Evolutionary conservation across 2,329 filamentous ascomycete genomes (phyloP), one percentile per base, ranked within the genome.

Genomic region (Apiospora sp.): DNA sequence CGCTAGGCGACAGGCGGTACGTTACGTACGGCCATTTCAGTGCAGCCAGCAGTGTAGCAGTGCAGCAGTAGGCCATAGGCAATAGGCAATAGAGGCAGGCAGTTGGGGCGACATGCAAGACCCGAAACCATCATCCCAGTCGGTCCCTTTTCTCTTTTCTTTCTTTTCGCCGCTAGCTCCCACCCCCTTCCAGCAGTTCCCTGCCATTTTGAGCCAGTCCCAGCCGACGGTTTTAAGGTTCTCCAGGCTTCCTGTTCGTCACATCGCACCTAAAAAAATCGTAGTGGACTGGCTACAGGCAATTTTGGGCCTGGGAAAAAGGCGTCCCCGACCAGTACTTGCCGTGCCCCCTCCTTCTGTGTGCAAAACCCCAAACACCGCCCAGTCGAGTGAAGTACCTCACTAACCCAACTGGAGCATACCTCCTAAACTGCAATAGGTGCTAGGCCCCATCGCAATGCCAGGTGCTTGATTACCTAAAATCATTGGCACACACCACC

Each of bases 191-290:
- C 58, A 64, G 58, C 58, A 41, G 34, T 41, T 41, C 58, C 58
- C 34, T 64, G 58, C 58, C 58, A 64, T 64, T 41, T 64, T 4
- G 34, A 64, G 58, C 58, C 58, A 37, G 34, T 64, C 67, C 67
- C 67, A 69, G 67, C 44, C 67, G 67, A 49, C 67, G 34, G 67
- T 22, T 69, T 69, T 69, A 69, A 69, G 67, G 67, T 69, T 69
- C 67, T 69, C 48, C 67, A 69, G 58, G 58, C 58, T 64, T 64
- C 58, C 58, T 64, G 58, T 41, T 64, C 58, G 58, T 64, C 58
- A 41, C 58, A 64, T 34, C 37, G 58, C 58, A 64, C 58, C 58
- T 64, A 64, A 64, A 41, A 41, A 16, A 22, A 24, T 22, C 13
- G 58, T 24, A 64, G 34, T 41, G 34, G 58, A 64, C 41, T 41